Conservation (phyloP, 768 basidiomycete genomes). For the Podaxis rugospora region DNA sequence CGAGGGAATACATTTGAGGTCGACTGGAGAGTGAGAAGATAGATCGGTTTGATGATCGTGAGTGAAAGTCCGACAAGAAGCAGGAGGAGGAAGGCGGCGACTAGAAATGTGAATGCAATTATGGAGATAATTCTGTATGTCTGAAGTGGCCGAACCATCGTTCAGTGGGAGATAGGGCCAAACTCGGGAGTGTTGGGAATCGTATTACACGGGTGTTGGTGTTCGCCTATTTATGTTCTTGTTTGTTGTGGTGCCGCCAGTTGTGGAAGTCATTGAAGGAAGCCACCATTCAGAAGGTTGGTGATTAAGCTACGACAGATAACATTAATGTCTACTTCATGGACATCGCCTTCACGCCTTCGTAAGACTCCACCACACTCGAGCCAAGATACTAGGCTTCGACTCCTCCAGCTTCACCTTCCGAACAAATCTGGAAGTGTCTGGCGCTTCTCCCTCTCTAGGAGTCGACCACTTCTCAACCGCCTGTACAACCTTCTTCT, state of each 20-base stretch:
- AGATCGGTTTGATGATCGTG: conserved; percentile 69
- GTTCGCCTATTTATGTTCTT: too few relatives aligned
- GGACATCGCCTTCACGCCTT: not conserved
- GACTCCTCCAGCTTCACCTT: not conserved
- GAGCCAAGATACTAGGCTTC: not conserved
- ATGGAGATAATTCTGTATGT: conserved; percentile 44
- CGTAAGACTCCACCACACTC: not conserved
- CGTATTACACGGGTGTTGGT: too few relatives aligned
- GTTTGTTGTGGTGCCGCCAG: too few relatives aligned
- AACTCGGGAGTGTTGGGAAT: too few relatives aligned
- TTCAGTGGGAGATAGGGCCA: not conserved
- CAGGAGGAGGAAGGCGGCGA: conserved; percentile 65
- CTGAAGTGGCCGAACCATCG: conserved; percentile 30
- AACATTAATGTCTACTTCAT: not conserved
- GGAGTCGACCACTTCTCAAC: conserved; percentile 38
- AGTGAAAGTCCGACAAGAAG: conserved; percentile 73
- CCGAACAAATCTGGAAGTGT: conserved; percentile 27
- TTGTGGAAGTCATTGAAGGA: too few relatives aligned
- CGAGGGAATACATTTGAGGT: conserved; percentile 22
- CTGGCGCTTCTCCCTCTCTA: conserved; percentile 18
- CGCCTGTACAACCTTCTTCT: conserved; percentile 43
- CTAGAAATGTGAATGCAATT: conserved; percentile 43
- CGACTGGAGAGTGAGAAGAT: conserved; percentile 48
- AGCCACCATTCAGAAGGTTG: too few relatives aligned
- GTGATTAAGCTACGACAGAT: too few relatives aligned